Percentiles rank a stretch among this genome's conserved stretches.
Evolutionary conservation across 305 asterid species (phyloP).

Genomic region (Fraxinus floribunda): DNA sequence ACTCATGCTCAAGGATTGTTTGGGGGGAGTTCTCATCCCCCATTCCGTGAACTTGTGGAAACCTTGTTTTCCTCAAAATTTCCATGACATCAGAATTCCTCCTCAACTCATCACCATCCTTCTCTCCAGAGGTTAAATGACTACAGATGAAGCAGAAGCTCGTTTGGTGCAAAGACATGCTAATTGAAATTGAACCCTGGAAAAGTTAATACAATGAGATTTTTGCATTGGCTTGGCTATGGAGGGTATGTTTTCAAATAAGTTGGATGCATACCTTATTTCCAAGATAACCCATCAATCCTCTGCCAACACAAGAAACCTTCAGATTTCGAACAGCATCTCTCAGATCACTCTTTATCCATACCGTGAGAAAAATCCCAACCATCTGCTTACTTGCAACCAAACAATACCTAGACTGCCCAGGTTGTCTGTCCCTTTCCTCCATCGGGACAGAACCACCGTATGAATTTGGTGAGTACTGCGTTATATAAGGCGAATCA

Average conservation of each 20-base stretch:
- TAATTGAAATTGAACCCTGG: slow-evolving; percentile 97
- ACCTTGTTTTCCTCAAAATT: slow-evolving; percentile 88
- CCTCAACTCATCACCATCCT: slow-evolving; percentile 89
- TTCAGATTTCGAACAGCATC: slow-evolving; percentile 71
- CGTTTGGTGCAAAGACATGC: slow-evolving; percentile 98
- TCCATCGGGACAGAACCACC: slow-evolving; percentile 43
- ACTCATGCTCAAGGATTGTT: slow-evolving; percentile 96
- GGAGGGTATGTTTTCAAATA: slow-evolving; percentile 3
- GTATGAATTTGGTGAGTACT: slow-evolving; percentile 50
- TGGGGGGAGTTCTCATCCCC: slow-evolving; percentile 84
- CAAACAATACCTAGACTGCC: slow-evolving; percentile 70
- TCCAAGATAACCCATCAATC: slow-evolving; percentile 98
- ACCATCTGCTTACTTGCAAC: slow-evolving; percentile 99
- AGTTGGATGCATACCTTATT: slow-evolving; percentile 63
- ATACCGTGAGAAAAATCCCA: slow-evolving; percentile 85
- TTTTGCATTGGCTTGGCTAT: background rate
- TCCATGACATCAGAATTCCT: slow-evolving; percentile 96
- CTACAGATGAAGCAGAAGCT: slow-evolving; percentile 98
- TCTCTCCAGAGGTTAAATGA: slow-evolving; percentile 92
- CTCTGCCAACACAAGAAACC: slow-evolving; percentile 97
- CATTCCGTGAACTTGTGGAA: slow-evolving; percentile 66
- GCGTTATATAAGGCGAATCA: slow-evolving; percentile 49
- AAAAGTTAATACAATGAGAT: slow-evolving; percentile 22
- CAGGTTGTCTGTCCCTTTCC: slow-evolving; percentile 53
- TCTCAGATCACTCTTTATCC: slow-evolving; percentile 81